phyloP scores from a whole-genome alignment of 2,329 filamentous ascomycete genomes.

The Aspergillus brunneoviolaceus region DNA sequence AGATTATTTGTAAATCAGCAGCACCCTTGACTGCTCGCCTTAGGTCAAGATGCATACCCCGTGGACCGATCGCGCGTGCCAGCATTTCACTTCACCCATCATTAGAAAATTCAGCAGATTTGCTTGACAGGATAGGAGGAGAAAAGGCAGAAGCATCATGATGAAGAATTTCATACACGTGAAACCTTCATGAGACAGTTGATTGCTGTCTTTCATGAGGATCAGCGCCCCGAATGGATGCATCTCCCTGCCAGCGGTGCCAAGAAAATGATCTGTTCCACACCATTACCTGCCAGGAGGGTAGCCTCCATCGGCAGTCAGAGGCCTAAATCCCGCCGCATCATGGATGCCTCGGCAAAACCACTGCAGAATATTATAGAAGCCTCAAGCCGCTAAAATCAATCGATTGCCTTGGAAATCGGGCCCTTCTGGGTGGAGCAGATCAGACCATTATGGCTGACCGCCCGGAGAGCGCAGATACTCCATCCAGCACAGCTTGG shows the following conservation, averaged over 20 bases:
- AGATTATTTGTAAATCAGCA: too few species aligned
- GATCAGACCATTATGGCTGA: background rate
- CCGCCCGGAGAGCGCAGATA: background rate
- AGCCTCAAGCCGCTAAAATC: background rate
- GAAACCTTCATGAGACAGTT: background rate
- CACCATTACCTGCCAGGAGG: background rate
- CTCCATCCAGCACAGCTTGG: background rate
- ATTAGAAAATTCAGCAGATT: too few species aligned
- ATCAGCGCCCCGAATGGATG: background rate
- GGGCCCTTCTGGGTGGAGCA: background rate
- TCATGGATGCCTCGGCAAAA: background rate
- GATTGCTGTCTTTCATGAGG: background rate
- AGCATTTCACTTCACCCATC: too few species aligned
- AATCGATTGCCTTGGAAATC: background rate
- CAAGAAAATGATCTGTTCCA: background rate
- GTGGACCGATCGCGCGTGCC: too few species aligned
- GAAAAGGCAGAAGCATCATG: too few species aligned
- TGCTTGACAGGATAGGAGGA: too few species aligned
- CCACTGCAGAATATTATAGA: background rate
- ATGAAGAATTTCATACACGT: background rate
- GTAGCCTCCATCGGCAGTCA: background rate
- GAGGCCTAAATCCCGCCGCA: background rate
- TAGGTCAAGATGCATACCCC: too few species aligned
- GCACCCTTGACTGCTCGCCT: too few species aligned
- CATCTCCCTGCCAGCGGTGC: background rate